Evolutionary conservation across 2,329 filamentous ascomycete genomes (phyloP).

Genomic region (Stemphylium beticola): DNA sequence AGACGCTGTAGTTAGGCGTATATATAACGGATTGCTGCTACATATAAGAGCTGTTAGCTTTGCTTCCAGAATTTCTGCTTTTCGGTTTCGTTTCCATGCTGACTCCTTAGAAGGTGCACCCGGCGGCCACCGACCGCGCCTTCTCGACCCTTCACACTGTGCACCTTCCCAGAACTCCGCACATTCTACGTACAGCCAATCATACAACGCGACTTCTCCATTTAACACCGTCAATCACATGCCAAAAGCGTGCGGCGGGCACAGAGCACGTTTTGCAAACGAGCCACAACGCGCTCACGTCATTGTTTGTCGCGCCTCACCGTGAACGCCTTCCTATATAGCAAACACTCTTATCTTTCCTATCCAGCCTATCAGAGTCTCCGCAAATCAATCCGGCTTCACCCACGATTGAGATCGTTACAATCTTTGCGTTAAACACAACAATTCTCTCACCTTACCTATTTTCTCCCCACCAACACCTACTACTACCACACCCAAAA

Average conservation of each 20-base stretch:
- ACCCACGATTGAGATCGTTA: background rate
- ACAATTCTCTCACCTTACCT: background rate
- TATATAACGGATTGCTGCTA: too few species aligned
- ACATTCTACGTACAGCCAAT: too few species aligned
- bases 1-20: too few species aligned
- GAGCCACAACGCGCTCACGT: background rate
- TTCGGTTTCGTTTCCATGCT: too few species aligned
- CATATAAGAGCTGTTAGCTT: too few species aligned
- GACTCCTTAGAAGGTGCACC: too few species aligned
- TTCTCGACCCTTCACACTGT: too few species aligned
- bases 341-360: constrained; percentile 12
- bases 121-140: too few species aligned
- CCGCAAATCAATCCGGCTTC: background rate
- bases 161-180: too few species aligned
- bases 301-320: constrained; percentile 13
- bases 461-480: background rate
- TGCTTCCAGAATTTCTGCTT: too few species aligned
- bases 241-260: background rate
- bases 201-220: too few species aligned
- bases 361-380: background rate
- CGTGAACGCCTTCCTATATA: constrained; percentile 11
- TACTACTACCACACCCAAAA: background rate
- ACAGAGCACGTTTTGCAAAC: constrained; percentile 2
- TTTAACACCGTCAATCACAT: background rate
- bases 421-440: background rate